Evolutionary conservation across 768 basidiomycete species (phyloP), one percentile per base, ranked within the genome.

Genomic region (Russula emetica): DNA sequence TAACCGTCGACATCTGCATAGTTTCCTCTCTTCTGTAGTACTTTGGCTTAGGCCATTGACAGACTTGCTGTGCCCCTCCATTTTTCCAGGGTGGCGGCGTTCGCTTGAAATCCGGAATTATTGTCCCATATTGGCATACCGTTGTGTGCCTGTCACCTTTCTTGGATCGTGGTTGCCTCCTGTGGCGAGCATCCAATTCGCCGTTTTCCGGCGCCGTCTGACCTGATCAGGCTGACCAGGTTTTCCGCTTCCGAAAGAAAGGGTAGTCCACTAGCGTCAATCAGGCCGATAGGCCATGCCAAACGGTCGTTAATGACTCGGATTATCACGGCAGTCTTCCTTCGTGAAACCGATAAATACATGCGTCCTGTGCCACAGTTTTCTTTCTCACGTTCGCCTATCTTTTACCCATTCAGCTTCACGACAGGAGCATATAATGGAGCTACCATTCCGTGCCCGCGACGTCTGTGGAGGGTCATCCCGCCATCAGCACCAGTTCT

Each of bases 61-160:
- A 8, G 50, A 28, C 20, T 44, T 40, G 16, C 62, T 49, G 45
- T 10, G 40, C 30, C 47, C 58, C 59, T 50, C 45, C 22, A 30
- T 61, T 64, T 60, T 65, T 51, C 64, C 64, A 61, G 64, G 64
- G 51, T 51, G 20, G 36, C 64, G 64, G 64, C 60, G 30, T 65
- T 57, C 60, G 49, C 59, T 47, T 61, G 59, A 40, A 50, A 49
- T 40, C 59, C 63, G 54, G 49, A 56, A 44, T 16, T 0, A 11
- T 34, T 32, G 24, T 34, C 38, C 54, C 14, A 18, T 22, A 34
- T 32, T 38, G 42, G 42, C 16, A 11, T 34, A 18, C 24, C 34
- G 11, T n/a, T 52, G 22, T 49, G 55, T 57, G 51, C 40, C 60
- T 50, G 50, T 56, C 22, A 20, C 42, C 49, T 45, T 36, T 13